Evolutionary conservation across 257 asterid genomes (phyloP), one percentile per base, ranked within the genome.

Genomic region (Cynanchum wilfordii): DNA sequence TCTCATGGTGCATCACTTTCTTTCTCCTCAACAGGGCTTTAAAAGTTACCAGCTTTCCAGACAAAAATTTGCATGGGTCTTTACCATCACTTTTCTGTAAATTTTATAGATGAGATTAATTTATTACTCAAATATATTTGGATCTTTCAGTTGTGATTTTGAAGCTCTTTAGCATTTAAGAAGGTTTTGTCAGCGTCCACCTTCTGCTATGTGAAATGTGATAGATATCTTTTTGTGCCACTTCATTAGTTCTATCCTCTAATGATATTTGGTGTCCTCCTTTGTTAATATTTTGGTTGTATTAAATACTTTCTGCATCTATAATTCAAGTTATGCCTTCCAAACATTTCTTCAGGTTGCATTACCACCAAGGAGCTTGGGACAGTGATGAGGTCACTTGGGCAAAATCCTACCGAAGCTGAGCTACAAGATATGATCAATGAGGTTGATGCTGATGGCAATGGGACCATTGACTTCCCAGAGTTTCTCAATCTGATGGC

Each of bases 401-500:
- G 97, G 40, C 97, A 88, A 79, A 90, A 88, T 66, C 97, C 97
- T n/a, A 90, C 97, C 0, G 97, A 90, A 86, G 96, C 90, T 64
- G 96, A 90, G 84, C 96, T 90, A 66, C 95, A 90, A 82, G 92
- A 88, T 68, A 90, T 90, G 97, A 88, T 90, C 82, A 88, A 90
- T 15, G 97, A 90, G 77, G 97, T 90, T 68, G 97, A 90, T 78
- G 95, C 90, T 60, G 97, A 90, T 77, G 95, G 97, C 30, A 90
- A 90, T 51, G 97, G 97, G 55, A 90, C 97, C 38, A 90, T 90
- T 36, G 97, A 90, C 78, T 90, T 90, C 69, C 97, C 95, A 0
- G 97, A 90, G 89, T 90, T 90, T 84, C 97, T 90, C 80, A 90
- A 90, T 81, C 79, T 90, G 84, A 90, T 90, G 97, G 97, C 93